These are phyloP conservation scores for Ceratocystis ficicola DNA, from an alignment of 2,329 filamentous ascomycete species.

Conservation along the genomic window DNA sequence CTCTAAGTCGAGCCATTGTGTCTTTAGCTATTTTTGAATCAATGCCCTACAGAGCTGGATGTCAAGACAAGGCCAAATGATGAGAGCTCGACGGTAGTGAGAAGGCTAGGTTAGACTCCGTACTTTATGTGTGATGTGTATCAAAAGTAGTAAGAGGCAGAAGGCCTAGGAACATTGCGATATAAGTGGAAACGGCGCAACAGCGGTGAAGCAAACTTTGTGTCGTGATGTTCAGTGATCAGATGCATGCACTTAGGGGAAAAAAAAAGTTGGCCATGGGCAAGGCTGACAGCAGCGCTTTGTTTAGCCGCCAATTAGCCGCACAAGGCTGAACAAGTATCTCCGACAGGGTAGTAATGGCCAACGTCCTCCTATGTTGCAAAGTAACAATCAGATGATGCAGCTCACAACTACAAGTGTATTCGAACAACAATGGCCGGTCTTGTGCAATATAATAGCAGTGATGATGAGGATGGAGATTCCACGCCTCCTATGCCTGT, in stretches of 20 bases:
- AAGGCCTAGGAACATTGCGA: not conserved
- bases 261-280: not conserved
- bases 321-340: conserved; percentile 10
- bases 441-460: conserved; percentile 41
- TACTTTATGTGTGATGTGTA: conserved; percentile 19
- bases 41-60: conserved; percentile 33
- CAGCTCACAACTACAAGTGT: not conserved
- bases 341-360: not conserved
- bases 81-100: conserved; percentile 17
- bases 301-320: conserved; percentile 13
- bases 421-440: conserved; percentile 30
- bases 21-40: conserved; percentile 21
- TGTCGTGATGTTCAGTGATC: not conserved
- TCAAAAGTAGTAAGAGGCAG: conserved; percentile 1
- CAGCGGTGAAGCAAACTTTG: not conserved
- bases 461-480: conserved; percentile 38
- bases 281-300: conserved; percentile 16
- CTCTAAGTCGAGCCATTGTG: conserved; percentile 51
- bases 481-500: conserved; percentile 16
- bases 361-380: not conserved
- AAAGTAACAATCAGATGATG: not conserved
- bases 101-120: conserved; percentile 22
- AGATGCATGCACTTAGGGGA: not conserved
- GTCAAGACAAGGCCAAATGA: conserved; percentile 28
- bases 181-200: not conserved